Percentiles rank a stretch among this genome's conserved stretches.
phyloP scores from a whole-genome alignment of 352 stramenopile species.

The Phytophthora podocarpi region DNA sequence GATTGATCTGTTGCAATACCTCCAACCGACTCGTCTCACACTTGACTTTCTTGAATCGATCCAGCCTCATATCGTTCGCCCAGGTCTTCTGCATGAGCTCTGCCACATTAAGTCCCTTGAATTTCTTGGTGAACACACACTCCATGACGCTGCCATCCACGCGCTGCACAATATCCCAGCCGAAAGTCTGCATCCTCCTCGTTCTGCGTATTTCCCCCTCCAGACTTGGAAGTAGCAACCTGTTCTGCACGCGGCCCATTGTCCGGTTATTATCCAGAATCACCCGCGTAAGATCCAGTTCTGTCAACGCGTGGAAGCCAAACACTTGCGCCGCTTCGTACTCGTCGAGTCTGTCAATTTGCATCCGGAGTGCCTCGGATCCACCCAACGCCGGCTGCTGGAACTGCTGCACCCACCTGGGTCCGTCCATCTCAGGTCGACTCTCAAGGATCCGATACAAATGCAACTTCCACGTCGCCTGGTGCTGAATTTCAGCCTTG shows the following conservation, averaged over 20 bases:
- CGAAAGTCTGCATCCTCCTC: conserved; percentile 36
- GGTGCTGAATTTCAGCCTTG: conserved; percentile 45
- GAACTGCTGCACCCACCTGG: conserved; percentile 29
- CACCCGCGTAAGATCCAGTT: conserved; percentile 37
- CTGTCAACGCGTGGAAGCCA: conserved; percentile 41
- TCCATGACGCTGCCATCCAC: conserved; percentile 42
- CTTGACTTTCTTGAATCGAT: conserved; percentile 52
- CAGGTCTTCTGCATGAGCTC: conserved; percentile 48
- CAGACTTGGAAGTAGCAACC: conserved; percentile 25
- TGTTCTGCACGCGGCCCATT: conserved; percentile 39
- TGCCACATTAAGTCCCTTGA: conserved; percentile 33
- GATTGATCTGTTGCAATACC: conserved; percentile 44
- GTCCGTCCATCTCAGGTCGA: conserved; percentile 16
- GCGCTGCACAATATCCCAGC: conserved; percentile 47
- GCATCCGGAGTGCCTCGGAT: conserved; percentile 25
- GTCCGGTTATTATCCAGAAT: conserved; percentile 44
- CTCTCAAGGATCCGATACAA: conserved; percentile 45
- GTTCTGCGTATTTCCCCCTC: not conserved
- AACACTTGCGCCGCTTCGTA: conserved; percentile 45
- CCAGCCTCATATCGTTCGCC: conserved; percentile 44
- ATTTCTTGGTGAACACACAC: conserved; percentile 54
- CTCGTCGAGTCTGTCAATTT: conserved; percentile 32
- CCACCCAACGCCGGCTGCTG: conserved; percentile 23
- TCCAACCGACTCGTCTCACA: conserved; percentile 48
- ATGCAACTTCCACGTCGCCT: conserved; percentile 46